Conservation (phyloP, 2,329 filamentous ascomycete species). For the Ceratocystis cubensis region DNA sequence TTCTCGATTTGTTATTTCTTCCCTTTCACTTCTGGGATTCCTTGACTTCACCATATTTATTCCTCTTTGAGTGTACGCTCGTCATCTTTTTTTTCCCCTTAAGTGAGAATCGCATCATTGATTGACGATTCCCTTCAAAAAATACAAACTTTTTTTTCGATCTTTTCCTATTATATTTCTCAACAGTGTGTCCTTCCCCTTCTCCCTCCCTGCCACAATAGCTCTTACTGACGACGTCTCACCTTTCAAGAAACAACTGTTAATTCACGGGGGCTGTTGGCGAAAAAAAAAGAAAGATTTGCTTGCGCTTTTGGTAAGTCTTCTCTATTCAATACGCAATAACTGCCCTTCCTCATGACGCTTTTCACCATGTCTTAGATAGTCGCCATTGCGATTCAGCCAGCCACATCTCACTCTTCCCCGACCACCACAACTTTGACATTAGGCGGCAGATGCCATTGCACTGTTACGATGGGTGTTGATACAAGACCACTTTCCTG, state of each 20-base stretch:
- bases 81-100: neutral
- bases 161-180: constrained; percentile 3
- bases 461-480: neutral
- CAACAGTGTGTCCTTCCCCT: constrained; percentile 1
- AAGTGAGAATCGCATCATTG: neutral
- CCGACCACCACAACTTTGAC: neutral
- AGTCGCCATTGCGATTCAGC: constrained; percentile 5
- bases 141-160: neutral
- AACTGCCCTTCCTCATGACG: neutral
- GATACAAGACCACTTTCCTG: neutral
- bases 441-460: neutral
- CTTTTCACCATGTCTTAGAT: neutral
- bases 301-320: neutral
- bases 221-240: neutral
- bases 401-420: neutral
- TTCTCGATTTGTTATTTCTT: neutral
- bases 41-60: constrained; percentile 4
- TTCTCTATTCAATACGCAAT: neutral
- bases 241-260: neutral
- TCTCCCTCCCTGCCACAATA: neutral
- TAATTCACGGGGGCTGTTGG: neutral
- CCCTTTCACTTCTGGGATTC: neutral
- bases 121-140: neutral
- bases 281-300: neutral
- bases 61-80: neutral